A percentile compares a stretch with the other conserved stretches of the same genome.
Conservation (phyloP, 495 filamentous ascomycete species). For the Daldinia vernicosa region DNA sequence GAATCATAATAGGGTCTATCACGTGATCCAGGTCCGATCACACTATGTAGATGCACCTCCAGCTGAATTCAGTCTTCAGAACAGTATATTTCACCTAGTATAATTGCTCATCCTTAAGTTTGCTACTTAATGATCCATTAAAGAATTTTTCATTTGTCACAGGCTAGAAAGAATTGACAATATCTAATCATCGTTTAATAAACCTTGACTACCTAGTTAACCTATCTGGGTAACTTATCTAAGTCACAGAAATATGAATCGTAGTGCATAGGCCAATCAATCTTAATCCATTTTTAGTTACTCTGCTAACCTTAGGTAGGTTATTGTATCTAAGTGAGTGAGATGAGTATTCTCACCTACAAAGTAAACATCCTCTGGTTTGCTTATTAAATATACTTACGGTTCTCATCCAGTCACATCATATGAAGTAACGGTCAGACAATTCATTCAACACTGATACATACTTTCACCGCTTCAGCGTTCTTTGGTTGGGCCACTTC, state of each 20-base stretch:
- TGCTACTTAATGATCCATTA: not conserved
- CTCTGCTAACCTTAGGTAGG: not conserved
- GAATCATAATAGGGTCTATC: slow-evolving; percentile 5
- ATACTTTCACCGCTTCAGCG: not conserved
- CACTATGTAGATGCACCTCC: not conserved
- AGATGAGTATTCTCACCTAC: not conserved
- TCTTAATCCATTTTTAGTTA: not conserved
- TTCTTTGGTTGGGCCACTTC: not conserved
- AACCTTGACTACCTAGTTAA: too few species aligned
- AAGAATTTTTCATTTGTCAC: not conserved
- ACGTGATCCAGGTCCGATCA: slow-evolving; percentile 5
- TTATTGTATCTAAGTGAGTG: too few species aligned
- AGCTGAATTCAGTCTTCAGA: not conserved
- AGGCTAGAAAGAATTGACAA: not conserved
- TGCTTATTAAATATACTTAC: not conserved
- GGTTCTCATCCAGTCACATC: not conserved
- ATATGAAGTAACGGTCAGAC: not conserved
- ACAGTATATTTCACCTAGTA: not conserved
- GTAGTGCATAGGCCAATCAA: not conserved
- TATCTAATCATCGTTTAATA: not conserved
- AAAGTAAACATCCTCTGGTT: not conserved
- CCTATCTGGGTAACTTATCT: too few species aligned
- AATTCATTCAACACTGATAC: not conserved
- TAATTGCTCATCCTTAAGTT: not conserved
- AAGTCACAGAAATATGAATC: not conserved